phyloP scores from a whole-genome alignment of 2,329 filamentous ascomycete genomes.

The Neofusicoccum ribis region DNA sequence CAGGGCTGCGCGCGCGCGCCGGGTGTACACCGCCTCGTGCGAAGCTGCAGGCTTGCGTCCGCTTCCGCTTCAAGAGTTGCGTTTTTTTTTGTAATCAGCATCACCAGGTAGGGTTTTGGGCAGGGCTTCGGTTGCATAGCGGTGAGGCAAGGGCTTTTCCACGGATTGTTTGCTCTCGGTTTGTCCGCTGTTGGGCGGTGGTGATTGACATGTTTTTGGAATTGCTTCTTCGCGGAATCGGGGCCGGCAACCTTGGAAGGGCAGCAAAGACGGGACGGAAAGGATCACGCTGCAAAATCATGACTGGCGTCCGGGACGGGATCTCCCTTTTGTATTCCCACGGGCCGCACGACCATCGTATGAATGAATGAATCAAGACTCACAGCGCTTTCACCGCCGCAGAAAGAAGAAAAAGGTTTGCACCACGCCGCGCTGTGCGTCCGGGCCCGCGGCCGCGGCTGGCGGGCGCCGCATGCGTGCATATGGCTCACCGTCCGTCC shows the following conservation, averaged over 20 bases:
- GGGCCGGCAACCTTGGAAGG: slow-evolving; percentile 10
- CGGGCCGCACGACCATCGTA: slow-evolving; percentile 9
- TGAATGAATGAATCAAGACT: slow-evolving; percentile 18
- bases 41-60: slow-evolving; percentile 7
- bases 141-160: slow-evolving; percentile 11
- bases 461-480: background rate
- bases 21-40: slow-evolving; percentile 10
- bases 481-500: background rate
- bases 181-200: background rate
- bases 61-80: background rate
- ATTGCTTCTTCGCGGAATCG: slow-evolving; percentile 17
- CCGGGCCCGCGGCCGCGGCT: background rate
- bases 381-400: slow-evolving; percentile 1
- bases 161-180: slow-evolving; percentile 9
- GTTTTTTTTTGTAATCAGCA: slow-evolving; percentile 9
- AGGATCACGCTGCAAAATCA: slow-evolving; percentile 9
- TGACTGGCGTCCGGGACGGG: slow-evolving; percentile 11
- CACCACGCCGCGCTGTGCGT: background rate
- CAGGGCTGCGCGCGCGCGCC: background rate
- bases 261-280: background rate
- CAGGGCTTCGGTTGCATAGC: slow-evolving; percentile 12
- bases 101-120: background rate
- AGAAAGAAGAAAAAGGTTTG: background rate
- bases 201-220: slow-evolving; percentile 5
- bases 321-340: slow-evolving; percentile 19